Conservation (phyloP, 2,329 filamentous ascomycete species). For the Pseudocercospora cruenta region DNA sequence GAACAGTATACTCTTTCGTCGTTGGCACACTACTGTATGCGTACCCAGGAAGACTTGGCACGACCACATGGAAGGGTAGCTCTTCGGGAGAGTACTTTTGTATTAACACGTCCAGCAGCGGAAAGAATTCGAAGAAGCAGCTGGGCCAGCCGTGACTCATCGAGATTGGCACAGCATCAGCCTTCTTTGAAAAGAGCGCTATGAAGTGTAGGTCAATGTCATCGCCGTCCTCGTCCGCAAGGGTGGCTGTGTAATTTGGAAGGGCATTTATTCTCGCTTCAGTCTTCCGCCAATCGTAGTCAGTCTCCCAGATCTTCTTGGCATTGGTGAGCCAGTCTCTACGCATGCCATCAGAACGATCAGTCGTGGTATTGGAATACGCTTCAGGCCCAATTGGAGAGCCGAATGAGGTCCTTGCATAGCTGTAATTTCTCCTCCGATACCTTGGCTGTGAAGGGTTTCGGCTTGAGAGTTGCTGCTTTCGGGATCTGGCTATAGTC, state of each 20-base stretch:
- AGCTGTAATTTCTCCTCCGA: constrained; percentile 49
- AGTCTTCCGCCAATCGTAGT: constrained; percentile 43
- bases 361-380: constrained; percentile 47
- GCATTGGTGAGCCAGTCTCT: constrained; percentile 50
- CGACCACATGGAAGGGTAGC: constrained; percentile 59
- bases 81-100: constrained; percentile 51
- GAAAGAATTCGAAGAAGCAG: constrained; percentile 38
- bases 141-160: constrained; percentile 43
- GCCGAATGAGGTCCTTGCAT: constrained; percentile 50
- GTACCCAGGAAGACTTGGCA: constrained; percentile 58
- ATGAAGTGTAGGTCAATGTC: constrained; percentile 55
- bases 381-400: constrained; percentile 52
- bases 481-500: constrained; percentile 35
- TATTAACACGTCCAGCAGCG: constrained; percentile 33
- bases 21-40: constrained; percentile 50
- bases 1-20: constrained; percentile 45
- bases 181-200: constrained; percentile 56
- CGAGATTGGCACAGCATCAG: constrained; percentile 41
- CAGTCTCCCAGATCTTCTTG: constrained; percentile 37
- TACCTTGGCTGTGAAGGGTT: constrained; percentile 48
- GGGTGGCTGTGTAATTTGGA: constrained; percentile 53
- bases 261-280: constrained; percentile 53
- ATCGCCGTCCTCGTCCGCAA: constrained; percentile 46
- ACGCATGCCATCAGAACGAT: constrained; percentile 48
- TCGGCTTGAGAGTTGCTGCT: constrained; percentile 40